phyloP scores from a whole-genome alignment of 495 filamentous ascomycete genomes.

The Penicillium turbatum region DNA sequence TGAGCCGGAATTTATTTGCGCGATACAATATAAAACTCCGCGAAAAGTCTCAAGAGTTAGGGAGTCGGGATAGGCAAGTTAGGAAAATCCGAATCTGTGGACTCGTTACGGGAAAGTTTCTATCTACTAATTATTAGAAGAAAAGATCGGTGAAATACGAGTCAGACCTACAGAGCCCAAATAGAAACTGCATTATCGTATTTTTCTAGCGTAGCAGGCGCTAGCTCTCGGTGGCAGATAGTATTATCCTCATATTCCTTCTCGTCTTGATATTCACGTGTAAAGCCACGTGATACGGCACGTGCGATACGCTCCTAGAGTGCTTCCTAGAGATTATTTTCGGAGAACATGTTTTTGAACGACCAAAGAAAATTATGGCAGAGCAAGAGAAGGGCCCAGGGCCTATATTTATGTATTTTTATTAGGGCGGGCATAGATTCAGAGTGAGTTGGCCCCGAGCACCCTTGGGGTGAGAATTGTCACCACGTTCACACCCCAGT shows the following conservation, averaged over 20 bases:
- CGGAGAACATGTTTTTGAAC: neutral
- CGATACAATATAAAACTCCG: slow-evolving; percentile 3
- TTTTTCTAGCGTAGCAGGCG: slow-evolving; percentile 19
- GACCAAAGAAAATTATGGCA: neutral
- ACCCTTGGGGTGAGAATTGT: neutral
- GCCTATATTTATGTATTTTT: no score
- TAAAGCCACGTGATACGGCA: slow-evolving; percentile 22
- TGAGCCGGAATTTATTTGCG: no score
- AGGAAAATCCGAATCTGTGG: neutral
- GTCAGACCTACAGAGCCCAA: slow-evolving; percentile 12
- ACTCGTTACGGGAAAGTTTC: slow-evolving; percentile 14
- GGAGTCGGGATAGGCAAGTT: slow-evolving; percentile 9
- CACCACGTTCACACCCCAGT: slow-evolving; percentile 7
- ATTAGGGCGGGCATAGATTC: no score
- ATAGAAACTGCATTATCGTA: slow-evolving; percentile 12
- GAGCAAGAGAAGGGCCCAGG: neutral
- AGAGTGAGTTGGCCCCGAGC: neutral
- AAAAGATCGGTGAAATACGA: neutral
- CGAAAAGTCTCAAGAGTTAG: slow-evolving; percentile 7
- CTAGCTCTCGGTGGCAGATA: slow-evolving; percentile 11
- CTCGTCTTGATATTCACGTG: slow-evolving; percentile 14
- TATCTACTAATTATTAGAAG: slow-evolving; percentile 8
- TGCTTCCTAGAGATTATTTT: slow-evolving; percentile 6
- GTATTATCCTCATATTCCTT: slow-evolving; percentile 15
- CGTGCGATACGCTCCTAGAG: slow-evolving; percentile 14